Evolutionary conservation across 2,329 filamentous ascomycete genomes (phyloP), one percentile per base, ranked within the genome.

Genomic region (Chalaropsis ovoidea): DNA sequence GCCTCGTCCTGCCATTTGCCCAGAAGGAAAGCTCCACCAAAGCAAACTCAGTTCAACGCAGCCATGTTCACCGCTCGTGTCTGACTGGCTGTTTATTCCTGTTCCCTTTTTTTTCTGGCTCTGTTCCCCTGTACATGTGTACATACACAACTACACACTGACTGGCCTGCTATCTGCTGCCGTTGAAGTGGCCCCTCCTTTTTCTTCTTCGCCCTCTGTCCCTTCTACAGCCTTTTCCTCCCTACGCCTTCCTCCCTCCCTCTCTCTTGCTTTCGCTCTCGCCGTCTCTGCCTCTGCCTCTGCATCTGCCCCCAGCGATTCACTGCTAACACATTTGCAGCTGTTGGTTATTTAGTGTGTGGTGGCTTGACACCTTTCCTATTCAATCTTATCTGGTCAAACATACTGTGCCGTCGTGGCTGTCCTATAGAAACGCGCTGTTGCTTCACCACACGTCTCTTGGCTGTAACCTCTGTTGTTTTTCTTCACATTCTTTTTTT

Each of bases 71-170:
- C 54, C 54, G 54, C 54, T 58, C 47, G 47, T 52, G 47, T 27
- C 47, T 52, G 54, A 39, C 54, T 58, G 27, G 54, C 54, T 58
- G 54, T 58, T 58, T 58, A 58, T 58, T 58, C 27, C 31, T 58
- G 27, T 58, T 58, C 27, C 52, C 39, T 39, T 39, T 39, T 58
- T 58, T 58, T 58, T 39, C 27, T 58, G 54, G 27, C 17, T 39
- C 31, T n/a, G 54, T 31, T 39, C 54, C 54, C 54, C 54, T 58
- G 54, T 19, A 39, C 54, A 56, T 24, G 22, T 22, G 19, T 22
- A 47, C 43, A 47, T 47, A 47, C n/a, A 47, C 45, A 47, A 6
- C 19, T 17, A 47, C 35, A 39, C 45, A 58, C 31, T 24, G 31
- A 58, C 24, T 39, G 31, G 54, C 27, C 24, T 39, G 31, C 31